Evolutionary conservation across 2,329 filamentous ascomycete genomes (phyloP), one percentile per base, ranked within the genome.

Genomic region (Diaporthe citrichinensis): DNA sequence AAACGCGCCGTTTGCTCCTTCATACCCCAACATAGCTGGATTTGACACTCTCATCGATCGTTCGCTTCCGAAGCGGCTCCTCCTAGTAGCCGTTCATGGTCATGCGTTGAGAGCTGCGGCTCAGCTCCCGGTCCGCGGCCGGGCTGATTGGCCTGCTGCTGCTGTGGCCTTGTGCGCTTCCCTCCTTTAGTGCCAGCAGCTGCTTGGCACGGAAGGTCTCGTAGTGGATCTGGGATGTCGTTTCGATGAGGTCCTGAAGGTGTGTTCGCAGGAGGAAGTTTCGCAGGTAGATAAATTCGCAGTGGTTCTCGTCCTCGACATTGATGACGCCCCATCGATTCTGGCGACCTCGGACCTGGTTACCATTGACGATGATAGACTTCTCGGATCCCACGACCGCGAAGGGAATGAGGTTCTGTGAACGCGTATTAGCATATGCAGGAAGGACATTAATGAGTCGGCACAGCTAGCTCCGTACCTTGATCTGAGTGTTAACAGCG

Each of bases 181-280:
- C 98, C 90, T 99, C 97, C 92, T 98, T 99, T 84, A 99, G 91
- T 75, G 97, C 97, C 83, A 99, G 89, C 82, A 99, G 90, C 87
- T 99, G 97, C 93, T 99, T 99, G 82, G 97, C 96, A 87, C 97
- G 96, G 96, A 99, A 99, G 76, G 95, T 98, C 90, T 99, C 97
- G 90, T 99, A 99, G 91, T 99, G 97, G 87, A 98, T 99, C 90
- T 99, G 97, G 80, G 96, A 98, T 65, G 97, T 99, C 44, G 97
- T 99, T 89, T 99, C 97, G 86, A 99, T 98, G 80, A 99, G 92
- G 83, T 99, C 97, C 90, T 99, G 97, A 75, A 99, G 92, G 86
- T 99, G 97, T 78, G 97, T 98, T 84, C 97, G 95, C 81, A 97
- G 98, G 79, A 99, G 92, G 92, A 99, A 99, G 90, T 99, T 96